Base-by-base conservation (phyloP, 2,329 filamentous ascomycete species). In the Talaromyces atroroseus region DNA sequence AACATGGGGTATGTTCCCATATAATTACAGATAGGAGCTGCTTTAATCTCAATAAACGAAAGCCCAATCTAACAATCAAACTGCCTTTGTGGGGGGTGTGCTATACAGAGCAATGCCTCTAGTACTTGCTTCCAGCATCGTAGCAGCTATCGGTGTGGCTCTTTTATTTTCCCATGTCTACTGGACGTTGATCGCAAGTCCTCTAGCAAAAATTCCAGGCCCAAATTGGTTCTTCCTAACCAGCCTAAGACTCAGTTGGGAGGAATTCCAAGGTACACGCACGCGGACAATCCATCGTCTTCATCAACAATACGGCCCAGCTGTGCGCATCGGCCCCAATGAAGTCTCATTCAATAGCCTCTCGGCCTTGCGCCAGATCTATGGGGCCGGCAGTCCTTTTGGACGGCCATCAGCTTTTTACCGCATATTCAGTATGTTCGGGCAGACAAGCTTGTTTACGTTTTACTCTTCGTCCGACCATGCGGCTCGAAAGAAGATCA, bases 331-430 rank as follows among this genome's bases (percentile, higher is more conserved):
- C 21, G 38, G 49, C 16, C 49, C 49, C 8, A 42, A 52, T 44
- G 49, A 52, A 32, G 49, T 52, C 18, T 44, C 49, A n/a, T 52
- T 52, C 23, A 52, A 52, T 44, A 52, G 38, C 5, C 38, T 52
- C 10, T 29, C 36, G 3, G 49, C 38, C 36, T 20, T 52, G 11
- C 49, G 49, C 1, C 21, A 26, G 8, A 52, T 52, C 5, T 52
- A 52, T 24, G 49, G 49, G 1, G 34, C 49, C 10, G 49, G 49
- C 5, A 52, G 49, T 32, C 34, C 34, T 5, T 52, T 52, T 29
- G 49, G 49, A 5, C 34, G 38, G 12, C 49, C 49, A 24, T 3
- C 49, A n/a, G 16, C 20, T 16, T 52, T 52, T 21, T 52, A 52
- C n/a, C 12, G 49, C 36, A 52, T 52, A 16, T 52, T 52, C 36